Percentiles rank a stretch among this genome's conserved stretches.
phyloP scores from a whole-genome alignment of 345 rosid species.

The Trapa bicornis region DNA sequence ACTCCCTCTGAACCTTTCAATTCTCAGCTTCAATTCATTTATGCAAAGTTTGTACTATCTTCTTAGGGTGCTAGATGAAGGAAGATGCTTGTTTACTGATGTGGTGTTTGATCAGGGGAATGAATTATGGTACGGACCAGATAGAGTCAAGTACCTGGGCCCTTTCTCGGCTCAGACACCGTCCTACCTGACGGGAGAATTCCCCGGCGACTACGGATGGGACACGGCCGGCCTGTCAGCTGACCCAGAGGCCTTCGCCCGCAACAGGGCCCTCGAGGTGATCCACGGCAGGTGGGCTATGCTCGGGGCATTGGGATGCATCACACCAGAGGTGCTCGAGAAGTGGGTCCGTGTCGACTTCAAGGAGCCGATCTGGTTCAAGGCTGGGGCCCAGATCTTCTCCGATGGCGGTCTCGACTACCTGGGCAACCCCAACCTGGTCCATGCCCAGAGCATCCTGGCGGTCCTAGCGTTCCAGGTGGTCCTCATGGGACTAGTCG shows the following conservation, averaged over 20 bases:
- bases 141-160: conserved; percentile 90
- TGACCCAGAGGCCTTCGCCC: conserved; percentile 92
- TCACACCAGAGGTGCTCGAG: conserved; percentile 79
- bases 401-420: conserved; percentile 97
- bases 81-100: too few relatives aligned
- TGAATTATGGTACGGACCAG: conserved; percentile 93
- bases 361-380: conserved; percentile 99
- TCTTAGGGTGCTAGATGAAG: neutral
- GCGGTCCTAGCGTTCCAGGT: conserved; percentile 90
- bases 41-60: too few relatives aligned
- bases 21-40: too few relatives aligned
- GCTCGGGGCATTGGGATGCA: conserved; percentile 38
- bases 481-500: conserved; percentile 78
- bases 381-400: conserved; percentile 95
- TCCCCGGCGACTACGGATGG: too few relatives aligned
- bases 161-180: conserved; percentile 49
- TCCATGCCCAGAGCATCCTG: conserved; percentile 94
- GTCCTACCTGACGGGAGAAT: too few relatives aligned
- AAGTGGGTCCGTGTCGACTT: conserved; percentile 74
- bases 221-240: conserved; percentile 7
- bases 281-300: conserved; percentile 97
- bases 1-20: too few relatives aligned
- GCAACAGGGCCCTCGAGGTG: conserved; percentile 96
- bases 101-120: conserved; percentile 30
- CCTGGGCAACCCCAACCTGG: conserved; percentile 93